phyloP scores from a whole-genome alignment of 1,284 basidiomycete species.

The Cutaneotrichosporon sp. region DNA sequence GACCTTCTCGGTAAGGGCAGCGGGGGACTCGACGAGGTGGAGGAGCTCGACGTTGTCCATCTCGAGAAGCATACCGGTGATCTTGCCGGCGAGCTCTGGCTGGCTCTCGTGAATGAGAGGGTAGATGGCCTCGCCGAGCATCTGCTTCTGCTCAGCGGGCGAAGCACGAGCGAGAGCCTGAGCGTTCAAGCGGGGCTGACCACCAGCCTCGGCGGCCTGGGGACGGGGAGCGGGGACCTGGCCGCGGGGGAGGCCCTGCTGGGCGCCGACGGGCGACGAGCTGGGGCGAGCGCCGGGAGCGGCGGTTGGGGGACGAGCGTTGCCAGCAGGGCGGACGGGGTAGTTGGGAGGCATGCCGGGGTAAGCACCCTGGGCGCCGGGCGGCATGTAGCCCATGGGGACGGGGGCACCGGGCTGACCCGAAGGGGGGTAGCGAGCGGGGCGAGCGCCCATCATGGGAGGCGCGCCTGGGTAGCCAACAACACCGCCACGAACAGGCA shows the following conservation, averaged over 20 bases:
- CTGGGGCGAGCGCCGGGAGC: slow-evolving; percentile 51
- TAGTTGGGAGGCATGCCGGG: slow-evolving; percentile 42
- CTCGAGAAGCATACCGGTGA: slow-evolving; percentile 95
- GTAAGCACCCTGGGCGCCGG: slow-evolving; percentile 61
- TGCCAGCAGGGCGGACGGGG: slow-evolving; percentile 36
- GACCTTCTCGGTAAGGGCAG: slow-evolving; percentile 80
- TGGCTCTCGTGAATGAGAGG: slow-evolving; percentile 72
- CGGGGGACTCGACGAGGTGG: slow-evolving; percentile 71
- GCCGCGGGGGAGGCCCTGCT: slow-evolving; percentile 46
- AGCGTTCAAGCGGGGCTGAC: slow-evolving; percentile 47
- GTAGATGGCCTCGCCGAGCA: slow-evolving; percentile 89
- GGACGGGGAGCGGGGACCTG: slow-evolving; percentile 49
- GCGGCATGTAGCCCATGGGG: slow-evolving; percentile 41
- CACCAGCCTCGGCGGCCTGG: slow-evolving; percentile 50
- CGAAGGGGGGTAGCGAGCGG: slow-evolving; percentile 64
- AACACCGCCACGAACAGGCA: slow-evolving; percentile 53
- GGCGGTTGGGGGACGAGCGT: slow-evolving; percentile 43
- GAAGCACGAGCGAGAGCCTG: slow-evolving; percentile 64
- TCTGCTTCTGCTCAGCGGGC: slow-evolving; percentile 92
- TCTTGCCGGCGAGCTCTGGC: slow-evolving; percentile 91
- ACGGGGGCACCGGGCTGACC: slow-evolving; percentile 54
- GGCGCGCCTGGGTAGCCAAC: slow-evolving; percentile 58
- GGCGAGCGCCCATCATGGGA: slow-evolving; percentile 70
- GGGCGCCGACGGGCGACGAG: slow-evolving; percentile 46
- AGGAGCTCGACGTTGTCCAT: slow-evolving; percentile 92